These are phyloP conservation scores for Asterochloris sp. DNA, from an alignment of 139 green algal species.

Conservation along the genomic window DNA sequence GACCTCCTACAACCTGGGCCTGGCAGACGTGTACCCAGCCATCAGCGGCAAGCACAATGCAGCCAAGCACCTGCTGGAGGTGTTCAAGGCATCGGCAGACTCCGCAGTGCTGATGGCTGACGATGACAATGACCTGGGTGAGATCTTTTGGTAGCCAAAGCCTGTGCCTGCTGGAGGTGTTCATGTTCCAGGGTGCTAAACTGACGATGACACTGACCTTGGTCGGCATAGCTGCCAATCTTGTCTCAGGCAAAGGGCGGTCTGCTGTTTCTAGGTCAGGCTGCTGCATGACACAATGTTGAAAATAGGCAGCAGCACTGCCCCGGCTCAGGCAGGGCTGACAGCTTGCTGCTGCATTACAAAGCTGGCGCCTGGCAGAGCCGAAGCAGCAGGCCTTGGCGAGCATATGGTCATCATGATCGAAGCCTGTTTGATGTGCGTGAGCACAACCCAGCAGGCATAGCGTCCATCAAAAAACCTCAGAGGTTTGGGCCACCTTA, in stretches of 20 bases:
- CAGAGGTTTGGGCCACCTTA: no score
- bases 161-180: neutral
- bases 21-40: slow-evolving; percentile 67
- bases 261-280: neutral
- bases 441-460: neutral
- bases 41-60: slow-evolving; percentile 64
- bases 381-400: no score
- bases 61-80: slow-evolving; percentile 53
- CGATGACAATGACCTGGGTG: slow-evolving; percentile 73
- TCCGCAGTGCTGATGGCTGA: slow-evolving; percentile 64
- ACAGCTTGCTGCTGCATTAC: no score
- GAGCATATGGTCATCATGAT: neutral
- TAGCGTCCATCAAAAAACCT: neutral
- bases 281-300: neutral
- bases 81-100: slow-evolving; percentile 23
- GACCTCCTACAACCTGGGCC: slow-evolving; percentile 59
- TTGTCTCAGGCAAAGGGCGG: neutral
- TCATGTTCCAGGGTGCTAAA: neutral
- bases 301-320: neutral
- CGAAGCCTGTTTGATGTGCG: neutral
- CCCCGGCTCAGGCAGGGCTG: no score
- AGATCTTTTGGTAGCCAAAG: neutral
- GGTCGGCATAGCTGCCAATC: neutral
- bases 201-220: neutral
- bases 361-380: no score